Percentiles rank a stretch among this genome's conserved stretches.
phyloP scores from a whole-genome alignment of 805 yeast genomes.

The Candida fluviatilis region DNA sequence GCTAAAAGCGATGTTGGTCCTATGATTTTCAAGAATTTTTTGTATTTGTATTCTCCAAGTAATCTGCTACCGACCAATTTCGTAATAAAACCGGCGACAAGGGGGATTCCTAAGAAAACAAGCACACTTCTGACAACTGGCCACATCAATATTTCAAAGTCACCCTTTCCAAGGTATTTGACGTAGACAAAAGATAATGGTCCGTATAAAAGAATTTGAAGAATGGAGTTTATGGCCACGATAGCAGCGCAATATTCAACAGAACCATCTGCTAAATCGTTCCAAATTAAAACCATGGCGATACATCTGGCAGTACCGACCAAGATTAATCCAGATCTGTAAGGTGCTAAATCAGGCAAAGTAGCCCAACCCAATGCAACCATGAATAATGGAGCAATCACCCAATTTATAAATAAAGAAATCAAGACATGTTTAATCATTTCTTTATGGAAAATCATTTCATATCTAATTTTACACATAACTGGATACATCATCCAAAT shows the following conservation, averaged over 20 bases:
- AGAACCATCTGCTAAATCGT: constrained; percentile 51
- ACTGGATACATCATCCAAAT: constrained; percentile 58
- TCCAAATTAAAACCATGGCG: constrained; percentile 63
- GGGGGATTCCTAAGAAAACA: constrained; percentile 52
- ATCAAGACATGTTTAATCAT: constrained; percentile 24
- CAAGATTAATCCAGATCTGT: constrained; percentile 53
- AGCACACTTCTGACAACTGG: constrained; percentile 47
- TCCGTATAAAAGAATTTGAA: constrained; percentile 51
- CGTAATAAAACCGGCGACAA: constrained; percentile 41
- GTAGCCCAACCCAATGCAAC: constrained; percentile 52
- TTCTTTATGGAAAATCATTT: constrained; percentile 15
- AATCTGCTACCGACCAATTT: constrained; percentile 24
- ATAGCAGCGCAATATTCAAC: constrained; percentile 46
- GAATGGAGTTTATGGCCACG: constrained; percentile 47
- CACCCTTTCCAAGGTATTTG: constrained; percentile 21
- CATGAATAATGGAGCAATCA: constrained; percentile 54
- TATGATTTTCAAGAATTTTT: constrained; percentile 35
- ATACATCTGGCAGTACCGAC: constrained; percentile 58
- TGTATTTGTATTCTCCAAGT: constrained; percentile 28
- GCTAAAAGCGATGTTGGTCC: constrained; percentile 51
- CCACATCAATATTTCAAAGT: constrained; percentile 13
- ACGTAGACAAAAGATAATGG: constrained; percentile 48
- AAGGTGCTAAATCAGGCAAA: constrained; percentile 44
- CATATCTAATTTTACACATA: constrained; percentile 52
- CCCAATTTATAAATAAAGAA: constrained; percentile 51